Evolutionary conservation across 1,284 basidiomycete genomes (phyloP), one percentile per base, ranked within the genome.

Genomic region (Ganoderma leucocontextum): DNA sequence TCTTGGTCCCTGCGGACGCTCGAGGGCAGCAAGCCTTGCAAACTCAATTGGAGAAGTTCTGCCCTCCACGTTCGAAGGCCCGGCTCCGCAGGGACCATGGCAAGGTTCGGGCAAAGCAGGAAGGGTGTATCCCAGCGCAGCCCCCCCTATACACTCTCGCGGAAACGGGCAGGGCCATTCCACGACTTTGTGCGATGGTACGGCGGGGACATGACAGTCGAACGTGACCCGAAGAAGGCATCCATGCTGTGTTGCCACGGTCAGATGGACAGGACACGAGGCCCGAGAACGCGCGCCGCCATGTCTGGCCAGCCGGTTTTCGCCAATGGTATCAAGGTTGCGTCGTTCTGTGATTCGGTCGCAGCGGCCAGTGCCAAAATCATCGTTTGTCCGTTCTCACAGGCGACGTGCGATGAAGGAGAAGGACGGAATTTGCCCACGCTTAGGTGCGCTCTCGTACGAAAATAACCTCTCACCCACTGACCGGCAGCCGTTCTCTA

Each of bases 251-350:
- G 67, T 63, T 49, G 38, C 44, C 33, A 42, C 60, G 52, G 71
- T 72, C 71, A 72, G 69, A 70, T 72, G 71, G 49, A 38, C 69
- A 72, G 71, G 65, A 69, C 71, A 72, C 71, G 71, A 61, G 71
- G 62, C 29, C 65, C 35, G 1, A 38, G 58, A 29, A 53, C 42
- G 63, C 66, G 65, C 71, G 64, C 58, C 63, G 69, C 53, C 57
- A 60, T 62, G 69, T 67, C 68, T 69, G 29, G 64, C 52, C 67
- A 38, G 60, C 69, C 69, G 65, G 57, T 25, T 67, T 66, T 53
- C 42, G 36, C 71, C 69, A 67, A 62, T 60, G 65, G 67, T 61
- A 65, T 70, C 68, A 67, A 60, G 49, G 35, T 60, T 60, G 57
- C 53, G 35, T 17, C 8, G 65, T 67, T 66, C 63, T 64, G 65